Evolutionary conservation across 2,329 filamentous ascomycete species (phyloP), one percentile per base, ranked within the genome.

Genomic region (Fusarium newnesense): DNA sequence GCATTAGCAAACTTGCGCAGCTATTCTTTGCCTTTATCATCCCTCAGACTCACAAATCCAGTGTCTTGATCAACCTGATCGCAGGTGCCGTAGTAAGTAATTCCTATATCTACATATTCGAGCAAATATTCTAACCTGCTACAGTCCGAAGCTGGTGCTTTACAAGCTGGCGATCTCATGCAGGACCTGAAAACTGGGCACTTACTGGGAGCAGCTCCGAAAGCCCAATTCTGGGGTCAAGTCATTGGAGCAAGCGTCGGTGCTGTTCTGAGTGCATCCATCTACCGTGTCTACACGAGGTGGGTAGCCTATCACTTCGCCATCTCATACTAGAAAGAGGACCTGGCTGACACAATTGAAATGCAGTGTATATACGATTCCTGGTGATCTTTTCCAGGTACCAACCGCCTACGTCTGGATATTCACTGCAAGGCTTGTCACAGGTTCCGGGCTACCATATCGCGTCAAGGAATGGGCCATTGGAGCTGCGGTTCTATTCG

Each of bases 141-240:
- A 4, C 72, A 84, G 83, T 84, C 83, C 7, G 83, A 84, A 79
- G 83, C 83, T 56, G 87, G 96, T 9, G 96, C 96, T 7, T 86
- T 98, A 9, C 96, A 99, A 84, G 96, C 96, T 6, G 96, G 96
- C 13, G 96, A 99, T 81, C 90, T 99, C 62, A 94, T 99, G 89
- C 96, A 99, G 80, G 96, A 99, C 80, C 88, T 99, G 36, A 99
- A 99, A 82, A 98, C 96, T 0, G 96, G 96, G 0, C 95, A 99
- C 81, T 85, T 99, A 1, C 88, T 99, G 2, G 95, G 96, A 16
- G 96, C 96, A 2, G 93, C 94, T 7, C 96, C 96, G 0, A 96
- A 93, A 76, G 96, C 96, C 1, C 96, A 99, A 78, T 99, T 99
- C 80, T 98, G 94, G 87, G 96, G 96, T 2, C 96, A 99, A 80